Evolutionary conservation across 2,329 filamentous ascomycete species (phyloP).

Genomic region (Fusarium sp.): DNA sequence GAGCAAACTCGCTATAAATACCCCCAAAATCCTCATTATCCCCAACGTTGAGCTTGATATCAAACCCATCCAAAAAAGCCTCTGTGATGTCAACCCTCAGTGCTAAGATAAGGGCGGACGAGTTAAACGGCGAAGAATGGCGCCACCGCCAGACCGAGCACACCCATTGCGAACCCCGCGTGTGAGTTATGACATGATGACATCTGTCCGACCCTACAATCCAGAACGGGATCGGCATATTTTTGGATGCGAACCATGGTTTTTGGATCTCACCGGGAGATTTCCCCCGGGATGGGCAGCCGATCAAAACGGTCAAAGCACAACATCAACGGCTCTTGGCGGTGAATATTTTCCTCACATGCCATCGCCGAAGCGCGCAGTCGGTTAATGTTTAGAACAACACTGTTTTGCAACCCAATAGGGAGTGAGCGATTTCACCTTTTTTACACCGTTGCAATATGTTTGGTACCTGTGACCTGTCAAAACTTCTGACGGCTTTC

Average conservation of each 20-base stretch:
- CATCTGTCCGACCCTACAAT: not conserved
- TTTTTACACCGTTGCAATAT: not conserved
- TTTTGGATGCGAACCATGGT: constrained; percentile 7
- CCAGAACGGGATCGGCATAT: not conserved
- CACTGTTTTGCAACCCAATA: not conserved
- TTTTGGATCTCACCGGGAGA: constrained; percentile 12
- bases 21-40: not conserved
- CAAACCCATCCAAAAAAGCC: not conserved
- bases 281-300: constrained; percentile 23
- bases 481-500: not conserved
- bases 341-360: not conserved
- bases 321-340: not conserved
- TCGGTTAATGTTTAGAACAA: not conserved
- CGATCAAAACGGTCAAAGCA: constrained; percentile 29
- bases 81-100: constrained; percentile 27
- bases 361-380: not conserved
- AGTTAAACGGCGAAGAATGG: constrained; percentile 9
- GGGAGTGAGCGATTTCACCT: not conserved
- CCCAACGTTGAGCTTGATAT: constrained; percentile 14
- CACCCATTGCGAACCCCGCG: constrained; percentile 20
- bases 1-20: not conserved
- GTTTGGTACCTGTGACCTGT: not conserved
- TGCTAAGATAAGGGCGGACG: constrained; percentile 18
- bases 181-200: constrained; percentile 24
- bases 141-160: constrained; percentile 17